Evolutionary conservation across 2,329 filamentous ascomycete genomes (phyloP).

Genomic region (Venturia pyrina): DNA sequence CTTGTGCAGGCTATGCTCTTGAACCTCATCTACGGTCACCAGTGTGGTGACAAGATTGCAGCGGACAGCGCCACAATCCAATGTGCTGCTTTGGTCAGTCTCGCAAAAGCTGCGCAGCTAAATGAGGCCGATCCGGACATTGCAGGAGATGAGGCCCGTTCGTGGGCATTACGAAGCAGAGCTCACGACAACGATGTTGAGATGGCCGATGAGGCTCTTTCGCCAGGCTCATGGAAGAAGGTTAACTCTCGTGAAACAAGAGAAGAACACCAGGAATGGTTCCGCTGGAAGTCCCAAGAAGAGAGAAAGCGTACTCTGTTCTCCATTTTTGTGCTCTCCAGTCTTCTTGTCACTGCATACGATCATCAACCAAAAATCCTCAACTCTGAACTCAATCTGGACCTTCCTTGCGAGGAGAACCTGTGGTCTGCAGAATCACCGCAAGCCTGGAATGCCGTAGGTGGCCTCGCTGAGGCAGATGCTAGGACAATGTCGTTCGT

Average conservation of each 20-base stretch:
- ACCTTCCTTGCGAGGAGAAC: conserved; percentile 87
- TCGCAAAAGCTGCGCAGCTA: conserved; percentile 81
- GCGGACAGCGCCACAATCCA: conserved; percentile 90
- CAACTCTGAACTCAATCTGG: conserved; percentile 84
- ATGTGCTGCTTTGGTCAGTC: conserved; percentile 79
- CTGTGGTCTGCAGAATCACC: conserved; percentile 77
- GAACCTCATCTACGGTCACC: conserved; percentile 91
- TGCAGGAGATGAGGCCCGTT: conserved; percentile 6
- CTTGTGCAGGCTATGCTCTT: conserved; percentile 94
- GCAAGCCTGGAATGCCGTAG: conserved; percentile 69
- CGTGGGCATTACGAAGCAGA: conserved; percentile 12
- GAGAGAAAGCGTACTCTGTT: conserved; percentile 91
- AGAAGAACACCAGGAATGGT: conserved; percentile 65
- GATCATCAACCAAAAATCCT: conserved; percentile 85
- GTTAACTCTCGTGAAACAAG: conserved; percentile 35
- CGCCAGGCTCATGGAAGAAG: conserved; percentile 18
- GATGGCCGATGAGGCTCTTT: conserved; percentile 39
- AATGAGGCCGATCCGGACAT: conserved; percentile 37
- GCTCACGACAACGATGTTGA: conserved; percentile 40
- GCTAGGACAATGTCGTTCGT: conserved; percentile 71
- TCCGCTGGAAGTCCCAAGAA: conserved; percentile 78
- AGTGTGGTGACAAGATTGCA: conserved; percentile 82
- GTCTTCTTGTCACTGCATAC: conserved; percentile 81
- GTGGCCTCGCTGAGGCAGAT: conserved; percentile 59
- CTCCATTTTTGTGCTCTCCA: conserved; percentile 83